These are phyloP conservation scores for Nitzschia sp. DNA, from an alignment of 108 stramenopile species.

Conservation along the genomic window DNA sequence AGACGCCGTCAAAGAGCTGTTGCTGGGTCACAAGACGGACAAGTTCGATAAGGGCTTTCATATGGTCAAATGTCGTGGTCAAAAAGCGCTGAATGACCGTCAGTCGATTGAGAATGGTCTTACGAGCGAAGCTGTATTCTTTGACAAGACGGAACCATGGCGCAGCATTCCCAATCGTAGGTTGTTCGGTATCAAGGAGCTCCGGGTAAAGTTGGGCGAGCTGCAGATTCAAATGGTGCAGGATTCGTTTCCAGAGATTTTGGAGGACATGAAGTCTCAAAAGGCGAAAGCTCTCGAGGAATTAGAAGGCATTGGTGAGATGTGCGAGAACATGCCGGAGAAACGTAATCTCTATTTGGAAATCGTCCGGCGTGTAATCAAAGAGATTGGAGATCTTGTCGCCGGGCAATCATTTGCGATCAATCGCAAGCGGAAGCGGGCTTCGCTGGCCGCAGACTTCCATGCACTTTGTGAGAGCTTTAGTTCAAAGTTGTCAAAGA, in stretches of 20 bases:
- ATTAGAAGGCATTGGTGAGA: background rate
- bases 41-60: constrained; percentile 51
- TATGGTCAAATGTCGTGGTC: constrained; percentile 69
- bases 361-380: no score
- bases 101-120: constrained; percentile 49
- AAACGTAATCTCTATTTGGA: no score
- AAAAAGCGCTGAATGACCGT: constrained; percentile 48
- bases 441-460: no score
- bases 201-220: constrained; percentile 4
- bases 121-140: background rate
- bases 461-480: no score
- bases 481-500: no score
- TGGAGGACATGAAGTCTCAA: background rate
- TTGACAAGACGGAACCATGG: constrained; percentile 1
- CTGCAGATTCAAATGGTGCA: constrained; percentile 2
- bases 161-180: background rate
- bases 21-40: constrained; percentile 41
- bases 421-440: no score
- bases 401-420: no score
- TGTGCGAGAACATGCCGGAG: background rate
- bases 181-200: background rate
- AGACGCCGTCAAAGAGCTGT: constrained; percentile 40
- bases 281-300: background rate
- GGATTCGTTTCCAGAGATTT: background rate
- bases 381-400: no score